Evolutionary conservation across 257 asterid genomes (phyloP).

Genomic region (Jaltomata sinuosa): DNA sequence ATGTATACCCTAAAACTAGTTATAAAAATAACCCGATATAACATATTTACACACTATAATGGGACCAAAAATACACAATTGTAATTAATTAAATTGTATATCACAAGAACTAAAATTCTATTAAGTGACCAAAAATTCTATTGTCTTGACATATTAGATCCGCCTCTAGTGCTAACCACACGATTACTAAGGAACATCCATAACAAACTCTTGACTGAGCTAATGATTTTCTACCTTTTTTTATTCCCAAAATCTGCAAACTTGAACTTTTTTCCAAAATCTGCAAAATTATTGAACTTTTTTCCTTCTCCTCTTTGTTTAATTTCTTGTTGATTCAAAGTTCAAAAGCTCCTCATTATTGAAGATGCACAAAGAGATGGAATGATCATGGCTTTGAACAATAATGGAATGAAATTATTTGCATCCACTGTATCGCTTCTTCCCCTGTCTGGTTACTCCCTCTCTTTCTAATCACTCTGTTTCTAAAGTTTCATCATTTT

Average conservation of each 20-base stretch:
- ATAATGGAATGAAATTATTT: neutral
- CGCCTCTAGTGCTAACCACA: neutral
- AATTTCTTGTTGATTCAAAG: neutral
- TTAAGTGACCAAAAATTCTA: neutral
- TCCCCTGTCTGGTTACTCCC: slow-evolving; percentile 4
- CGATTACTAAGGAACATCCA: neutral
- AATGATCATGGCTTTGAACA: neutral
- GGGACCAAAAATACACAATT: neutral
- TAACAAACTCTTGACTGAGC: neutral
- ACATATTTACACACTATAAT: neutral
- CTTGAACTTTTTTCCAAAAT: neutral
- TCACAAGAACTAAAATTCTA: neutral
- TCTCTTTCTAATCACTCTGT: neutral
- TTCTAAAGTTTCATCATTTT: neutral
- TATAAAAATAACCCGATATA: neutral
- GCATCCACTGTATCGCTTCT: neutral
- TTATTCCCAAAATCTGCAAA: neutral
- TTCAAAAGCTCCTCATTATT: neutral
- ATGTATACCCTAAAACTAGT: neutral
- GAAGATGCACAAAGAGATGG: neutral
- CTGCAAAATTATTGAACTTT: neutral
- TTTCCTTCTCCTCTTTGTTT: neutral
- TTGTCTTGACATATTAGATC: neutral
- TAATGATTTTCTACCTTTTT: neutral
- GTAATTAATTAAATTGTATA: neutral